Evolutionary conservation across 1,284 basidiomycete species (phyloP), one percentile per base, ranked within the genome.

Genomic region (Mycosarcoma maydis): DNA sequence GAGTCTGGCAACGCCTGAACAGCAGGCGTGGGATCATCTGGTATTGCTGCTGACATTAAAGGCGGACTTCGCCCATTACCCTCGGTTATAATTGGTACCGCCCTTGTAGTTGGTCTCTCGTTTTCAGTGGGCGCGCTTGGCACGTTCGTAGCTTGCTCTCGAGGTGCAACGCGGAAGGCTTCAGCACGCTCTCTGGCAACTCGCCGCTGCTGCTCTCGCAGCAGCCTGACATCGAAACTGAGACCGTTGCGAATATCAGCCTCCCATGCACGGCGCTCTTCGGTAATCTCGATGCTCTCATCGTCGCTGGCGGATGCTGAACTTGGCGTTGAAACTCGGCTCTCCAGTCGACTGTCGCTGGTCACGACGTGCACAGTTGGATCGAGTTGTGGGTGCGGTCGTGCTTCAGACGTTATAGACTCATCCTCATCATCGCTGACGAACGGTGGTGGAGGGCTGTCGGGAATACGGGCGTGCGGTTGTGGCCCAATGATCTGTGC

Each of bases 381-480:
- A 10, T n/a, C 29, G 6, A 23, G 13, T 16, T 17, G 8, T 30
- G 42, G 3, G 32, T 46, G 42, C 6, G 40, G 36, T 40, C 38
- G 24, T 14, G 26, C 11, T 17, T 20, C 38, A 1, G 39, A 17
- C 14, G 48, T 11, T 3, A 23, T 3, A 10, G 49, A 22, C 13
- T 29, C 65, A 19, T 65, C 56, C 39, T 61, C 57, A 9, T 67
- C 58, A 22, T 76, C 75, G 33, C 65, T 76, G 19, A 57, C 39
- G 41, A 77, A 77, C 6, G 75, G 46, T 13, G 75, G 75, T 39
- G 75, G 75, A 5, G 75, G 75, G 33, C 73, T 75, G 32, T 50
- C 46, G 2, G 75, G 75, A 3, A 72, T 54, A 0, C 61, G 56
- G 20, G 39, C 43, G 17, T 69, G 59, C 17, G 66, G 66, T 33